Evolutionary conservation across 176 grass and related monocot species (phyloP).

Genomic region (Sorghum bicolor): Sorghum_bicolor_NCBIv3 NC_012879.2:5000501-5001000

Average conservation of each 20-base stretch:
- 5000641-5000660: too few species aligned
- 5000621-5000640: too few species aligned
- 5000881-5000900: background rate
- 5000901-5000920: background rate
- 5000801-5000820: constrained; percentile 20
- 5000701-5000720: too few species aligned
- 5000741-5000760: background rate
- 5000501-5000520: too few species aligned
- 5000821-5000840: background rate
- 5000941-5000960: background rate
- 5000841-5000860: background rate
- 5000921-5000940: background rate
- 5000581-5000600: too few species aligned
- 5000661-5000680: too few species aligned
- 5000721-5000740: background rate
- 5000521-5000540: too few species aligned
- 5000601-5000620: too few species aligned
- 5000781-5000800: constrained; percentile 15
- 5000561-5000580: too few species aligned
- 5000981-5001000: background rate
- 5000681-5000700: too few species aligned
- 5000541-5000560: too few species aligned
- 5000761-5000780: constrained; percentile 25
- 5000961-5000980: background rate
- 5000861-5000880: background rate